phyloP scores from a whole-genome alignment of 768 basidiomycete species.

The Harrya chromipes region DNA sequence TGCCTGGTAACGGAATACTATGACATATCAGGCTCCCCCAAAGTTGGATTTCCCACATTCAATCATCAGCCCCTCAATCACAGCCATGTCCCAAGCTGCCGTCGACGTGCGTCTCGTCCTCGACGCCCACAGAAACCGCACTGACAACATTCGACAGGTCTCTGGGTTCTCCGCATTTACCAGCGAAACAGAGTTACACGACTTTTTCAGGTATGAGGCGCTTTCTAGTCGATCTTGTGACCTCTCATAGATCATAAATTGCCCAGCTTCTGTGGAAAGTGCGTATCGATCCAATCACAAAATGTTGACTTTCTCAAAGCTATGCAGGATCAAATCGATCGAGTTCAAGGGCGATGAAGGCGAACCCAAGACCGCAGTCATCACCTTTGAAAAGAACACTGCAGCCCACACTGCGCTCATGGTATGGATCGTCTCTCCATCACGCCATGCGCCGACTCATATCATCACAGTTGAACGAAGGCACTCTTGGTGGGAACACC shows the following conservation, averaged over 20 bases:
- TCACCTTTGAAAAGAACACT: constrained; percentile 80
- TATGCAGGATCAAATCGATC: constrained; percentile 61
- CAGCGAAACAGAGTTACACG: constrained; percentile 62
- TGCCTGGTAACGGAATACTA: constrained; percentile 1
- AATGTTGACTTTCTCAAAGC: constrained; percentile 3
- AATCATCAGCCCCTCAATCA: not conserved
- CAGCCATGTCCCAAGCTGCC: constrained; percentile 22
- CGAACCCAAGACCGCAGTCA: constrained; percentile 50
- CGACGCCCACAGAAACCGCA: not conserved
- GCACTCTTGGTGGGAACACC: constrained; percentile 67
- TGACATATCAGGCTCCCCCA: constrained; percentile 9
- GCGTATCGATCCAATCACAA: constrained; percentile 18
- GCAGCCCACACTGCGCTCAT: constrained; percentile 87
- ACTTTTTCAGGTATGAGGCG: constrained; percentile 72
- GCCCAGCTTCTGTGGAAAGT: constrained; percentile 85
- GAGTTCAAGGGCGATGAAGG: constrained; percentile 46
- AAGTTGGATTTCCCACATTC: constrained; percentile 10
- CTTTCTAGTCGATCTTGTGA: not conserved
- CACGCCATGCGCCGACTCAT: not conserved
- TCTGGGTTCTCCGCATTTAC: constrained; percentile 66
- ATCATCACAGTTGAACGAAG: constrained; percentile 60
- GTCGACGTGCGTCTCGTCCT: constrained; percentile 35
- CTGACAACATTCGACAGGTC: constrained; percentile 46
- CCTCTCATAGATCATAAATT: constrained; percentile 1
- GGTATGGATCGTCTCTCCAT: constrained; percentile 35